Percentiles rank a stretch among this genome's conserved stretches.
These are phyloP conservation scores for Venturiaceae sp. DNA, from an alignment of 2,329 filamentous ascomycete genomes.

Conservation along the genomic window DNA sequence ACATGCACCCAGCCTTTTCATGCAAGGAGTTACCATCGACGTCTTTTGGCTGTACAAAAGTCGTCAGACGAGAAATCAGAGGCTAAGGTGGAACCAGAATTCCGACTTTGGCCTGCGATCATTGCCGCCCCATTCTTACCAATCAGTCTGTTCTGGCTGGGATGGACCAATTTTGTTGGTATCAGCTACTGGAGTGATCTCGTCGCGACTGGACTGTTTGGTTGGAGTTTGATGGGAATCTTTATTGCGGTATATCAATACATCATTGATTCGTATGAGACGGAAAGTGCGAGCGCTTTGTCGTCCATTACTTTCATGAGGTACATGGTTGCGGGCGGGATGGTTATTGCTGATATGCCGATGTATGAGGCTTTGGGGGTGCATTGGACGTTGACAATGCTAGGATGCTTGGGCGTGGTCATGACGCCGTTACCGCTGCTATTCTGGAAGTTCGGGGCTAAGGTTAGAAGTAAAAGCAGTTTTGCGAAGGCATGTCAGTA, in stretches of 20 bases:
- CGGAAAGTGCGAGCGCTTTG: conserved; percentile 32
- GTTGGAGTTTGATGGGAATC: conserved; percentile 36
- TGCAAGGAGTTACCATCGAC: background rate
- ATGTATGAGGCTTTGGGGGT: conserved; percentile 31
- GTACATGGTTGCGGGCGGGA: conserved; percentile 26
- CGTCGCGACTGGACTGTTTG: conserved; percentile 32
- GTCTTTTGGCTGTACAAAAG: conserved; percentile 36
- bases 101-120: conserved; percentile 33
- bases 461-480: conserved; percentile 2
- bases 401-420: conserved; percentile 24
- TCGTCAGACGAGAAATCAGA: conserved; percentile 22
- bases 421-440: conserved; percentile 25
- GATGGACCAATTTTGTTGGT: conserved; percentile 33
- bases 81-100: conserved; percentile 11
- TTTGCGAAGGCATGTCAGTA: background rate
- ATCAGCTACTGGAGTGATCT: conserved; percentile 38
- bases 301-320: conserved; percentile 22
- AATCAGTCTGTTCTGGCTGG: conserved; percentile 41
- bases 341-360: conserved; percentile 28
- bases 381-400: conserved; percentile 31
- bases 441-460: conserved; percentile 21
- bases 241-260: conserved; percentile 28
- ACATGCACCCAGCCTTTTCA: conserved; percentile 29
- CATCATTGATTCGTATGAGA: conserved; percentile 29
- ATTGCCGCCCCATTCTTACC: conserved; percentile 33